Conservation (phyloP, 2,329 filamentous ascomycete genomes). For the Leptoxyphium fumago region DNA sequence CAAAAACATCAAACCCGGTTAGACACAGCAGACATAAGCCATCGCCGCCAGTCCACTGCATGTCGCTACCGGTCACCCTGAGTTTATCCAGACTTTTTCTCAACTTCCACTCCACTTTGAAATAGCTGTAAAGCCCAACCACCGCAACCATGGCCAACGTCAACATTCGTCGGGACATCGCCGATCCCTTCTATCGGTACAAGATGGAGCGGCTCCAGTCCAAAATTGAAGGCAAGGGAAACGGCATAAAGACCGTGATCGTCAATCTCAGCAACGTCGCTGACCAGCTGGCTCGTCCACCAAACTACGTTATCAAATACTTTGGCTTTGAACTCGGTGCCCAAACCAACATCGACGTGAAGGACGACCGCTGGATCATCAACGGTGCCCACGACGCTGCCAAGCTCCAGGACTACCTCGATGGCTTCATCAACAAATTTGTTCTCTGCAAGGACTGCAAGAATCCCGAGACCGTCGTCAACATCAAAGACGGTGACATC, state of each 20-base stretch:
- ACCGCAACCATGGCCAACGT: slow-evolving; percentile 80
- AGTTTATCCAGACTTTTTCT: slow-evolving; percentile 4
- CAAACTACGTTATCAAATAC: slow-evolving; percentile 96
- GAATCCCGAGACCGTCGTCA: slow-evolving; percentile 94
- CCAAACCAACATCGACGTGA: slow-evolving; percentile 94
- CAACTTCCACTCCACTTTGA: neutral
- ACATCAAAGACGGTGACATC: slow-evolving; percentile 87
- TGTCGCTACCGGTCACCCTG: slow-evolving; percentile 36
- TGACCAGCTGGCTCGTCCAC: slow-evolving; percentile 78
- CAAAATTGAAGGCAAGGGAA: slow-evolving; percentile 99
- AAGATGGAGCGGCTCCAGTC: slow-evolving; percentile 99
- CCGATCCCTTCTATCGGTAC: slow-evolving; percentile 99
- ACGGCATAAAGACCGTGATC: slow-evolving; percentile 97
- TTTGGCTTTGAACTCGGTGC: slow-evolving; percentile 98
- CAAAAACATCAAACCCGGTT: slow-evolving; percentile 4
- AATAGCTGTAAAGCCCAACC: slow-evolving; percentile 1
- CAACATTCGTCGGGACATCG: slow-evolving; percentile 96
- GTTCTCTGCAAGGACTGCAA: slow-evolving; percentile 99
- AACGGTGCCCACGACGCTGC: slow-evolving; percentile 90
- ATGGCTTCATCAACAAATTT: slow-evolving; percentile 96
- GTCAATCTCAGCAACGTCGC: slow-evolving; percentile 94
- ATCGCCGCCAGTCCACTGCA: slow-evolving; percentile 30
- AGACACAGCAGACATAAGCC: slow-evolving; percentile 18
- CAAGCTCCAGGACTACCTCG: slow-evolving; percentile 96
- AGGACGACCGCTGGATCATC: slow-evolving; percentile 99